These are phyloP conservation scores for Plasmodium adleri DNA, from an alignment of 169 alveolate genomes.

Conservation along the genomic window DNA sequence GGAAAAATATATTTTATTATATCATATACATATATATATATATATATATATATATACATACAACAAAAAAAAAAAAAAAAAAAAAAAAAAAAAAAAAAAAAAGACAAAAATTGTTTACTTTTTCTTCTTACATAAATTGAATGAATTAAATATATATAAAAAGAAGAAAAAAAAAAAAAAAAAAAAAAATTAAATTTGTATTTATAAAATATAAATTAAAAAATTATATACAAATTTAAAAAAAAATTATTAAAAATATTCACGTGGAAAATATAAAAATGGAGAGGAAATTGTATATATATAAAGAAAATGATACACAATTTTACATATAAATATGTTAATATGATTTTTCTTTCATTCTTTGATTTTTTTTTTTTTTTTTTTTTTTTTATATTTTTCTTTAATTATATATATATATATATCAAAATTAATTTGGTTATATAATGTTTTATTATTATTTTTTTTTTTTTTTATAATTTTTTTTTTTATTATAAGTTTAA, in stretches of 20 bases:
- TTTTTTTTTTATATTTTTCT: neutral
- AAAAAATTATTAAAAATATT: neutral
- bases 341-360: no score
- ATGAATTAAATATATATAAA: neutral
- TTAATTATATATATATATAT: no score
- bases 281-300: neutral
- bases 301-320: neutral
- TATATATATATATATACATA: neutral
- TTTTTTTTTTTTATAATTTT: neutral
- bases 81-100: neutral
- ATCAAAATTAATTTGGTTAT: conserved; percentile 1
- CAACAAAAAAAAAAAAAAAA: neutral
- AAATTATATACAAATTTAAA: neutral
- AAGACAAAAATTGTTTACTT: conserved; percentile 2
- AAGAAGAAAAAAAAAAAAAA: neutral
- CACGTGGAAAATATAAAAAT: neutral
- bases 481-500: conserved; percentile 4
- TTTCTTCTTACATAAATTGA: neutral
- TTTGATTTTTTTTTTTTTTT: no score
- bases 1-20: no score
- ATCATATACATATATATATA: no score
- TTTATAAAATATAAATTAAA: neutral
- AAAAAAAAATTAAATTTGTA: neutral
- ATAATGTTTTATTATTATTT: neutral
- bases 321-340: neutral